Evolutionary conservation across 331 rosid species (phyloP).

Genomic region (Malus hybrid): DNA sequence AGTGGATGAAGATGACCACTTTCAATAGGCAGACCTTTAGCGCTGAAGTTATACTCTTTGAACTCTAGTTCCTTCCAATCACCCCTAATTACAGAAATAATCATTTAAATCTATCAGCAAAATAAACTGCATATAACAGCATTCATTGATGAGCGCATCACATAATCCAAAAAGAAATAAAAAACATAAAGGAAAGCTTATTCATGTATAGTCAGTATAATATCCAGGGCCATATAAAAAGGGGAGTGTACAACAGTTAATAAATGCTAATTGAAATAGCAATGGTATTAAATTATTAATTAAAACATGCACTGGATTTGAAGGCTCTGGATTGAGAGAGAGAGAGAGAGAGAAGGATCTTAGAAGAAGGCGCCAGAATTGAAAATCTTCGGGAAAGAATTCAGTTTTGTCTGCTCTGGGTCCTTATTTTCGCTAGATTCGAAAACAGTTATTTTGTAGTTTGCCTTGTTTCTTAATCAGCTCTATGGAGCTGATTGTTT

Average conservation of each 20-base stretch:
- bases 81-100: constrained; percentile 44
- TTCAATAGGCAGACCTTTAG: constrained; percentile 82
- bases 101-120: constrained; percentile 14
- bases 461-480: not conserved
- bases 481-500: too few relatives aligned
- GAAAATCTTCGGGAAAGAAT: not conserved
- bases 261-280: not conserved
- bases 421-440: not conserved
- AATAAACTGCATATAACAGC: not conserved
- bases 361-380: not conserved
- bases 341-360: not conserved
- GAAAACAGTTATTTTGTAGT: not conserved
- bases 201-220: not conserved
- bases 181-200: not conserved
- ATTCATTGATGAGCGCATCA: not conserved
- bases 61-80: constrained; percentile 77
- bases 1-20: constrained; percentile 92
- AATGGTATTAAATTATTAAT: too few relatives aligned
- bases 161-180: not conserved
- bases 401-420: not conserved
- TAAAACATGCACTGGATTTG: not conserved
- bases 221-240: not conserved
- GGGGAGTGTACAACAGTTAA: not conserved
- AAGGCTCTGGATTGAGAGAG: not conserved
- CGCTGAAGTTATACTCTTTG: constrained; percentile 75